These are phyloP conservation scores for Rubroshorea leprosula DNA, from an alignment of 345 rosid genomes.

Conservation along the genomic window DNA sequence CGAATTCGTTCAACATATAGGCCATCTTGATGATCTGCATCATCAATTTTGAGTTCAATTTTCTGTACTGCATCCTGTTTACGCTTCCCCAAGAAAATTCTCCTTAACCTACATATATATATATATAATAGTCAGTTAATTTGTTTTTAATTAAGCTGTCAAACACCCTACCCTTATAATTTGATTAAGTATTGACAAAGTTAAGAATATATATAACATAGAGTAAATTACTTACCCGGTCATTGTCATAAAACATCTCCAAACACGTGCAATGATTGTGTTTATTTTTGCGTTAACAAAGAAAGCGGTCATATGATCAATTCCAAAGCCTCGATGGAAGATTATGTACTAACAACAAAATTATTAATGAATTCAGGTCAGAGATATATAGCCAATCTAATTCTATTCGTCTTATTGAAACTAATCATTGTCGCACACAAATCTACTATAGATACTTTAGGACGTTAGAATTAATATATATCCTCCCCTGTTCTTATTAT, in stretches of 20 bases:
- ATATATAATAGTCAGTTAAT: too few relatives aligned
- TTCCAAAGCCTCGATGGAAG: conserved; percentile 77
- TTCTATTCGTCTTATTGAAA: too few relatives aligned
- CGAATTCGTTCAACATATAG: neutral
- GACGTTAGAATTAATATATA: too few relatives aligned
- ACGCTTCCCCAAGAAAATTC: conserved; percentile 42
- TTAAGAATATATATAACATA: too few relatives aligned
- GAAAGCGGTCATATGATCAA: conserved; percentile 52
- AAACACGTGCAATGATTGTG: conserved; percentile 48
- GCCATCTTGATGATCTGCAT: neutral
- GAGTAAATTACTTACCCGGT: conserved; percentile 66
- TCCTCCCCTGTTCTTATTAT: too few relatives aligned
- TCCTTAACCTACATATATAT: conserved; percentile 72
- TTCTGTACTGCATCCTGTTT: conserved; percentile 28
- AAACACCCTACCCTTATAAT: too few relatives aligned
- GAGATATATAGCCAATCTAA: neutral
- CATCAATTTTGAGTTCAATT: conserved; percentile 52
- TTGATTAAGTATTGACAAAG: too few relatives aligned
- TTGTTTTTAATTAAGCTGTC: too few relatives aligned
- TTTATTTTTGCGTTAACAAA: conserved; percentile 47
- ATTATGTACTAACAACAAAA: conserved; percentile 40
- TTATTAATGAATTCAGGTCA: neutral
- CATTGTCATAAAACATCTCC: conserved; percentile 41
- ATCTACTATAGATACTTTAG: too few relatives aligned
- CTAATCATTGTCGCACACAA: too few relatives aligned